A percentile compares a stretch with the other conserved stretches of the same genome.
phyloP scores from a whole-genome alignment of 257 asterid species.

The Rhazya stricta region DNA sequence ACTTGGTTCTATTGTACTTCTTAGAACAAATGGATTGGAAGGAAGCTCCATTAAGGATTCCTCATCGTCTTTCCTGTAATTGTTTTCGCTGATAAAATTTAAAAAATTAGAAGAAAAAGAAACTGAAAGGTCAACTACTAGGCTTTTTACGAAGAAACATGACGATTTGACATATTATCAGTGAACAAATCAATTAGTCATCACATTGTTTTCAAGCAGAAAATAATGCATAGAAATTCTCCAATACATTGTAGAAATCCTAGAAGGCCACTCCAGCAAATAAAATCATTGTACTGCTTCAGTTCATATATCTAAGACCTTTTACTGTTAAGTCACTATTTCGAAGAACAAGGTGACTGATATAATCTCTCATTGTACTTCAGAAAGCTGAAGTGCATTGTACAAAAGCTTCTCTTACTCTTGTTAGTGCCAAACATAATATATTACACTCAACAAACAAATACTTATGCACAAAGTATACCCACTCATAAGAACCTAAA shows the following conservation, averaged over 20 bases:
- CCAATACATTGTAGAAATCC: neutral
- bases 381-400: neutral
- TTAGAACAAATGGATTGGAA: neutral
- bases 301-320: neutral
- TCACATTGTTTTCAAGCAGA: neutral
- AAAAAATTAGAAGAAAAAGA: no score
- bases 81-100: neutral
- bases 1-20: neutral
- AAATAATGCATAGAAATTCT: neutral
- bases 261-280: neutral
- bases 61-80: neutral
- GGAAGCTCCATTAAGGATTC: neutral
- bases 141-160: neutral
- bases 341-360: neutral
- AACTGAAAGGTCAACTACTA: neutral
- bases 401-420: neutral
- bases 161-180: neutral
- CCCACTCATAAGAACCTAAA: neutral
- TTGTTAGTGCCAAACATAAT: neutral
- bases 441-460: neutral
- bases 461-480: neutral
- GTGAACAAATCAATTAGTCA: neutral
- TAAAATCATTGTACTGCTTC: neutral
- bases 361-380: neutral
- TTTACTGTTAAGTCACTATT: neutral